phyloP scores from a whole-genome alignment of 768 basidiomycete species.

The Kwoniella shandongensis region DNA sequence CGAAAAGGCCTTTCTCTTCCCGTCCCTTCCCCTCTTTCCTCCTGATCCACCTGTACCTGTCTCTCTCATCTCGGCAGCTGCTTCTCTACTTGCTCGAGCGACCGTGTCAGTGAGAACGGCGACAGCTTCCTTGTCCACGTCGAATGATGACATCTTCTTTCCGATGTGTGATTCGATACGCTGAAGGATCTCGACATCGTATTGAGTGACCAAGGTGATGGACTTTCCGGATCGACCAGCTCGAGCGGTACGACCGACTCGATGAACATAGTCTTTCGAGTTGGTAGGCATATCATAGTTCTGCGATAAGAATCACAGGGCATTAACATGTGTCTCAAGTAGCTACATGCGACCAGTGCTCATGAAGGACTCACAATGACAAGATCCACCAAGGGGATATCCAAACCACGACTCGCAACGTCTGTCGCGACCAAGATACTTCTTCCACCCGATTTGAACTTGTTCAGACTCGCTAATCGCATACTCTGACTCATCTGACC shows the following conservation, averaged over 20 bases:
- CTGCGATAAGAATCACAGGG: conserved; percentile 8
- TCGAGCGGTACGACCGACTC: conserved; percentile 94
- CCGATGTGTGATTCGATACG: conserved; percentile 89
- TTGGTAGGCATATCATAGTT: conserved; percentile 98
- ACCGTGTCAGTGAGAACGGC: conserved; percentile 83
- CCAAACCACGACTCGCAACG: conserved; percentile 90
- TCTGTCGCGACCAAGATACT: conserved; percentile 93
- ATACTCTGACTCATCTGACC: conserved; percentile 89
- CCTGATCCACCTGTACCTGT: conserved; percentile 60
- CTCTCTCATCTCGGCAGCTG: conserved; percentile 79
- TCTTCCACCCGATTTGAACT: conserved; percentile 93
- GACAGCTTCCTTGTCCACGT: conserved; percentile 80
- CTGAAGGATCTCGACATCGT: conserved; percentile 93
- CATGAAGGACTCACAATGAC: conserved; percentile 61
- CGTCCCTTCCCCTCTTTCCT: conserved; percentile 58
- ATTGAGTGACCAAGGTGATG: conserved; percentile 96
- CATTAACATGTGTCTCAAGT: not conserved
- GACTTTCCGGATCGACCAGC: conserved; percentile 96
- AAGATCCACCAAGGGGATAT: conserved; percentile 91
- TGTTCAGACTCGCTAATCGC: conserved; percentile 84
- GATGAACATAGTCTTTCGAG: conserved; percentile 98
- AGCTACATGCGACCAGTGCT: not conserved
- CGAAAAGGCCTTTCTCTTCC: conserved; percentile 45
- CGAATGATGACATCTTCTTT: conserved; percentile 86
- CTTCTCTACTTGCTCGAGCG: conserved; percentile 71